Percentiles rank a stretch among this genome's conserved stretches.
Conservation (phyloP, 306 rosid species). For the Gastrolobium bilobum region DNA sequence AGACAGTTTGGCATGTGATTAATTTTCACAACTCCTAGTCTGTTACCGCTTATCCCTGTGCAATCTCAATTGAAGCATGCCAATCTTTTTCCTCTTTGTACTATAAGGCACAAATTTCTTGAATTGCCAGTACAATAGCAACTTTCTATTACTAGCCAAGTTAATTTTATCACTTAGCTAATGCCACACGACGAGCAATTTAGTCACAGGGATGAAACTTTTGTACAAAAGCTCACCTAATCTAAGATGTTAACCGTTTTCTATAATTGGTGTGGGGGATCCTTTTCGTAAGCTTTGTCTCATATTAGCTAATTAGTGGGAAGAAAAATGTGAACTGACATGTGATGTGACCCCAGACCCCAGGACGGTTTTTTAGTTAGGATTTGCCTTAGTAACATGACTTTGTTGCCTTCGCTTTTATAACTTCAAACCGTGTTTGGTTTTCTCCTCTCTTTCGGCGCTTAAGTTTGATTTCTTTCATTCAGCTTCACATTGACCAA, state of each 20-base stretch:
- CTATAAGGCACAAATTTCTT: neutral
- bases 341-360: conserved; percentile 43
- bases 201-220: conserved; percentile 40
- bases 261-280: conserved; percentile 47
- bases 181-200: conserved; percentile 22
- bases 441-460: conserved; percentile 12
- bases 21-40: conserved; percentile 7
- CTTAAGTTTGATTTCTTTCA: neutral
- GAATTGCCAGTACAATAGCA: conserved; percentile 9
- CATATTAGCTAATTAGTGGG: conserved; percentile 38
- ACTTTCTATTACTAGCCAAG: neutral
- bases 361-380: conserved; percentile 46
- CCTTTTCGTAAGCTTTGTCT: conserved; percentile 36
- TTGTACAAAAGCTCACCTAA: conserved; percentile 32
- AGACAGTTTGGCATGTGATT: conserved; percentile 24
- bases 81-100: neutral
- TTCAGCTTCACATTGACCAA: neutral
- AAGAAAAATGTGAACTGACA: conserved; percentile 43
- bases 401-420: neutral
- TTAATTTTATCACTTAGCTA: conserved; percentile 9
- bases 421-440: neutral
- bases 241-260: conserved; percentile 32
- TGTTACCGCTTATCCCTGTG: no score
- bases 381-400: conserved; percentile 42
- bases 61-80: neutral